Base-by-base conservation (phyloP, 1,284 basidiomycete genomes). In the Leccinum fallax region DNA sequence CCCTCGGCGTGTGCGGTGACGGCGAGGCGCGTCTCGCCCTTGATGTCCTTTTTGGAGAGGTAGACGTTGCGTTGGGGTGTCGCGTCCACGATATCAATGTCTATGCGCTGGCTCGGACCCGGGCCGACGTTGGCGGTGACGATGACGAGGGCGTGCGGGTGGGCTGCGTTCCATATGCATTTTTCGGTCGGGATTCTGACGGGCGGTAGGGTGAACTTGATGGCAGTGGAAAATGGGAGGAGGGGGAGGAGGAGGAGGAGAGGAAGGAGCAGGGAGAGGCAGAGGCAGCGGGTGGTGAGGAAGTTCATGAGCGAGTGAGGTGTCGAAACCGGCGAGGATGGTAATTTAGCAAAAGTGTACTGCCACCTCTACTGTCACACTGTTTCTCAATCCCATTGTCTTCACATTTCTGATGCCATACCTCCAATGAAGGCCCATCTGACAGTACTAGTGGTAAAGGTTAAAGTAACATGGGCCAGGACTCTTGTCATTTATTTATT, bases 161-260 rank as follows among this genome's bases (percentile, higher is more conserved):
- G 89, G n/a, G 90, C 95, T 56, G 90, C 82, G 74, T 98, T 96
- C 95, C 95, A 98, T 63, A 97, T 88, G 77, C 95, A 97, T 79
- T 91, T 94, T 64, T 84, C 73, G 51, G 82, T 78, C 1, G 94
- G 93, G 69, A 88, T 85, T 62, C 85, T 83, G 63, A 82, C 82
- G 1, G 93, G 86, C 46, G 79, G 83, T 26, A 96, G 80, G 53
- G 83, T 76, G 76, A 97, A 96, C 79, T 97, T 97, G 79, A 97
- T 90, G 55, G 91, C 93, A 40, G 76, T 70, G 7, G 79, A 73
- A 59, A 64, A 73, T 52, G 63, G 74, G 2, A 82, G 66, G 53
- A 79, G 59, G 21, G 80, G 30, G 30, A 32, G 32, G 11, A 68
- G 53, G 82, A 67, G 30, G 81, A 62, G 49, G 67, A 53, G 48